Evolutionary conservation across 768 basidiomycete genomes (phyloP).

Genomic region (Psilocybe sp.): DNA sequence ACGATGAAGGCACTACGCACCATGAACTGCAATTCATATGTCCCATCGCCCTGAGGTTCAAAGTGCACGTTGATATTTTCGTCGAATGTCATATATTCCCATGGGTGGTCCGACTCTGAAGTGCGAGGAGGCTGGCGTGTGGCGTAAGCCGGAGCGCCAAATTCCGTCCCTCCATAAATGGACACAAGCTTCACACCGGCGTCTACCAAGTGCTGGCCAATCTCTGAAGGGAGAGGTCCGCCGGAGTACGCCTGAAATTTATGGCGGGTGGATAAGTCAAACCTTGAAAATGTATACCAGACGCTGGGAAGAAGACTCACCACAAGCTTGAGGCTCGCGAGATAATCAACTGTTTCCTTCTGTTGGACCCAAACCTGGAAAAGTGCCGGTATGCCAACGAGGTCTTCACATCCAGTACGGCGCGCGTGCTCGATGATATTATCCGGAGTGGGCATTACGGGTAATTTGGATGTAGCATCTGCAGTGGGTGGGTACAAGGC

Average conservation of each 20-base stretch:
- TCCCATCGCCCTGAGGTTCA: slow-evolving; percentile 33
- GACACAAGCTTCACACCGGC: slow-evolving; percentile 30
- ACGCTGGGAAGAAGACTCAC: slow-evolving; percentile 12
- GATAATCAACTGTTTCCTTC: slow-evolving; percentile 20
- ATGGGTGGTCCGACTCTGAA: slow-evolving; percentile 13
- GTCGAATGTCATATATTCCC: slow-evolving; percentile 29
- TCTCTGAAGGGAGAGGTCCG: slow-evolving; percentile 31
- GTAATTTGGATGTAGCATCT: slow-evolving; percentile 18
- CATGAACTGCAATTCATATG: slow-evolving; percentile 35
- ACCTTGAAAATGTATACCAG: background rate
- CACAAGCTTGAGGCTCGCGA: slow-evolving; percentile 20
- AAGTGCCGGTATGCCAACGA: slow-evolving; percentile 36
- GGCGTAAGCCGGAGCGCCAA: slow-evolving; percentile 19
- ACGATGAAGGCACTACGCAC: slow-evolving; percentile 16
- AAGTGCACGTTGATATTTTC: slow-evolving; percentile 27
- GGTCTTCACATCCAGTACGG: slow-evolving; percentile 21
- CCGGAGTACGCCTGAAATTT: slow-evolving; percentile 28
- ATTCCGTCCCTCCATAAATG: slow-evolving; percentile 38
- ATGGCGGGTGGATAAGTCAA: background rate
- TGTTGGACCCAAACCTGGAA: slow-evolving; percentile 35
- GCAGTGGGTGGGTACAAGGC: slow-evolving; percentile 31
- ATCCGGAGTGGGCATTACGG: slow-evolving; percentile 28
- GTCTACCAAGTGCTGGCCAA: slow-evolving; percentile 31
- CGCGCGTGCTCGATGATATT: slow-evolving; percentile 31
- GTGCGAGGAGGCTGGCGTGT: slow-evolving; percentile 10